Percentiles rank a stretch among this genome's conserved stretches.
Conservation (phyloP, 148 eudicot genomes). For the Spergularia marina region DNA sequence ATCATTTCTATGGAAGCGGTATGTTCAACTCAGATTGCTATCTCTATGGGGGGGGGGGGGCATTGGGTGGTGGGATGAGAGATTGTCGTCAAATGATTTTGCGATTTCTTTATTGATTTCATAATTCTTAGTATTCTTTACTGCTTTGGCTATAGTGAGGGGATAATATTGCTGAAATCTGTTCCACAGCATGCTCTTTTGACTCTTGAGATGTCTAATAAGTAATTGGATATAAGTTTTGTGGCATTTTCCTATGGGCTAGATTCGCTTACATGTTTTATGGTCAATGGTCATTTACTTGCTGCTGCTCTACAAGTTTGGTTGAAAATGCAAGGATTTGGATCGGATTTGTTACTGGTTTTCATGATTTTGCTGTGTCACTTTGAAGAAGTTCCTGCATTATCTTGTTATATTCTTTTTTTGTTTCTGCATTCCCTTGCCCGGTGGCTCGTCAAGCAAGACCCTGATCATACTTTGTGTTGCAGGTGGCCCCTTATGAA, state of each 20-base stretch:
- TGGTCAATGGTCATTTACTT: neutral
- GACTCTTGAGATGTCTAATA: neutral
- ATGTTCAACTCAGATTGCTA: constrained; percentile 11
- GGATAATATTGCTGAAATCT: neutral
- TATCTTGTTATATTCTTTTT: neutral
- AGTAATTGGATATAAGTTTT: neutral
- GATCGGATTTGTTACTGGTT: neutral
- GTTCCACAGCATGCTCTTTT: neutral
- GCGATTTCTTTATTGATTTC: neutral
- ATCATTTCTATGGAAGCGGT: constrained; percentile 93
- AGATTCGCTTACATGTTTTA: neutral
- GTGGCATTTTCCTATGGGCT: neutral
- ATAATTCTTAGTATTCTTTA: neutral
- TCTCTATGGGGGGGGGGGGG: neutral
- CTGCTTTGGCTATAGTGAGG: neutral
- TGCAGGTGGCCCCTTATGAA: constrained; percentile 98
- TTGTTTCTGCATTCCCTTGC: neutral
- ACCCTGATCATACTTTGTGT: neutral
- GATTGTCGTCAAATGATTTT: neutral
- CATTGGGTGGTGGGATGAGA: neutral
- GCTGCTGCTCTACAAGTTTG: too few relatives aligned
- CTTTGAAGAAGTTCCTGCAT: neutral
- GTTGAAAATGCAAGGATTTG: neutral
- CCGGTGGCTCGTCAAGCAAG: neutral
- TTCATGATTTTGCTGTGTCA: neutral